Evolutionary conservation across 805 yeast species (phyloP).

Genomic region (Saccharomycopsis microspora): DNA sequence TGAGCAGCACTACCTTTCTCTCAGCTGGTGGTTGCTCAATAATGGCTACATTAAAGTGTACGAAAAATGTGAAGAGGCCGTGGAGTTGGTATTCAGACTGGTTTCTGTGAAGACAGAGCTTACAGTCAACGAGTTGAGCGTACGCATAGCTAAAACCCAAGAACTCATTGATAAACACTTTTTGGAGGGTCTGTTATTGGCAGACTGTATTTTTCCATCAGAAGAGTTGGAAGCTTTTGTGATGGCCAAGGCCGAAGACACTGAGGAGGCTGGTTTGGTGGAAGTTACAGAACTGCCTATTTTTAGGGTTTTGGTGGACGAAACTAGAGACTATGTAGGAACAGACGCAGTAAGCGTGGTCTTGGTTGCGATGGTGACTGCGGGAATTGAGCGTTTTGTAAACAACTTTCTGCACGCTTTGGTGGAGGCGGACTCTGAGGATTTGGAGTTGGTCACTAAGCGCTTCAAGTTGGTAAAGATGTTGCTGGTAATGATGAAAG

Average conservation of each 20-base stretch:
- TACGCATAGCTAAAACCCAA: conserved; percentile 29
- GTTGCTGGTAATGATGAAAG: conserved; percentile 58
- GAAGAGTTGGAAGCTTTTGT: conserved; percentile 23
- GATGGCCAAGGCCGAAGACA: conserved; percentile 22
- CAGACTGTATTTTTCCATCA: conserved; percentile 24
- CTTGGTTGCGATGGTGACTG: conserved; percentile 25
- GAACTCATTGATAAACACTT: conserved; percentile 24
- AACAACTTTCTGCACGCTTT: conserved; percentile 21
- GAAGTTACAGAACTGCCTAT: conserved; percentile 16
- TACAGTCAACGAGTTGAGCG: conserved; percentile 47
- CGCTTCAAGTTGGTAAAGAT: conserved; percentile 53
- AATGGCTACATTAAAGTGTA: conserved; percentile 65
- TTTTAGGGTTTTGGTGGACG: conserved; percentile 31
- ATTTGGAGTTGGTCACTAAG: conserved; percentile 22
- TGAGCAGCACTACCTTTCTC: conserved; percentile 74
- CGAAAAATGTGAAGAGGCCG: conserved; percentile 40
- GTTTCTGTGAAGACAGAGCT: conserved; percentile 68
- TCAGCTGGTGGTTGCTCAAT: conserved; percentile 91
- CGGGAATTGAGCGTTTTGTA: conserved; percentile 26
- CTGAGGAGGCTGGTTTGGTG: conserved; percentile 6
- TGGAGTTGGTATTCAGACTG: conserved; percentile 46
- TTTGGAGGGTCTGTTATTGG: conserved; percentile 22
- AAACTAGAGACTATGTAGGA: conserved; percentile 32
- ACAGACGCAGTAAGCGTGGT: conserved; percentile 23
- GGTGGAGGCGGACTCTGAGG: conserved; percentile 13